Conservation (phyloP, 2,329 filamentous ascomycete species). For the Arthrocladium fulminans region DNA sequence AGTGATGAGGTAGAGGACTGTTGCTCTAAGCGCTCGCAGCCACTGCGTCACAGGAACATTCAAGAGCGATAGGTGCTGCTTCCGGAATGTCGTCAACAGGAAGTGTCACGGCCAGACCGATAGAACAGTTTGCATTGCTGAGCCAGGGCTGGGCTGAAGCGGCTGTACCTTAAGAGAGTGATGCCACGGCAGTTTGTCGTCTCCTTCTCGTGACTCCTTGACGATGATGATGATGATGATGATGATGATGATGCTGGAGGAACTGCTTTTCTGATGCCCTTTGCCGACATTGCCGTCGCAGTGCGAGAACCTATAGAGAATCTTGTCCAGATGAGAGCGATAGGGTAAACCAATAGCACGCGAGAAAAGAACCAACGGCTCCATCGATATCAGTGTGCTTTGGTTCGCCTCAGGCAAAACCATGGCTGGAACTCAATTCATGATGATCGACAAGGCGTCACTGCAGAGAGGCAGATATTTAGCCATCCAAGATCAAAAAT, state of each 20-base stretch:
- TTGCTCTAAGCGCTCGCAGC: constrained; percentile 42
- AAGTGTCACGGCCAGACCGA: constrained; percentile 40
- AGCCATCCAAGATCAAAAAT: too few relatives aligned
- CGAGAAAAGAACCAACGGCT: too few relatives aligned
- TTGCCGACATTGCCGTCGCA: neutral
- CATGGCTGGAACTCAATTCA: too few relatives aligned
- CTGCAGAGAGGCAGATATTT: too few relatives aligned
- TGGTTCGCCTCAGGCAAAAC: too few relatives aligned
- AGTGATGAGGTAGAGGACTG: constrained; percentile 47
- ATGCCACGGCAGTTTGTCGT: constrained; percentile 17
- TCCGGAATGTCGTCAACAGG: constrained; percentile 37
- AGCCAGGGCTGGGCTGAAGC: constrained; percentile 37
- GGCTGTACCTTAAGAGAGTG: constrained; percentile 30
- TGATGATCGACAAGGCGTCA: too few relatives aligned
- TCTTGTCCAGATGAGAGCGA: too few relatives aligned
- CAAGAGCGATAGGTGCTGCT: constrained; percentile 36
- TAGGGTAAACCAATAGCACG: too few relatives aligned
- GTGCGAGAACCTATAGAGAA: too few relatives aligned
- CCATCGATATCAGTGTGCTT: too few relatives aligned
- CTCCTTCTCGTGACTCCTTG: neutral
- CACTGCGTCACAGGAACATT: constrained; percentile 44
- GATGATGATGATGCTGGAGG: neutral
- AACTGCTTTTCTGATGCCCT: neutral
- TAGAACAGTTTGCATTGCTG: constrained; percentile 44
- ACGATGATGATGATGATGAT: too few relatives aligned